Base-by-base conservation (phyloP, 805 yeast genomes). In the Candida michaelii region DNA sequence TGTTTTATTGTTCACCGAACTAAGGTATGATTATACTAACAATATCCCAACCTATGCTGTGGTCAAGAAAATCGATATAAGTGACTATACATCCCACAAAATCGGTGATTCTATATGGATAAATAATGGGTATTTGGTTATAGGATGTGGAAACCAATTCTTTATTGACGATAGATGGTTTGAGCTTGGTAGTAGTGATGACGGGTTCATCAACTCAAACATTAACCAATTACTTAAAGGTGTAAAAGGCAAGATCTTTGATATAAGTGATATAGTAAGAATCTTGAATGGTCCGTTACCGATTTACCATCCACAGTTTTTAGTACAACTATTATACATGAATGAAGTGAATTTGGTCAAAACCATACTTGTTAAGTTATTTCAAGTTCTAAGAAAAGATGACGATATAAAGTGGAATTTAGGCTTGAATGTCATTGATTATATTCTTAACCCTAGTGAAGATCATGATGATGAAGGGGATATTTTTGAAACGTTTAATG, bases 91-190 rank as follows among this genome's bases (percentile, higher is more conserved):
- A 0, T 69, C 86, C 0, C 96, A 89, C 57, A 71, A 71, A 12
- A 89, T 90, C 45, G 97, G 96, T 6, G 97, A 90, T 58, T 84
- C 95, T 12, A 71, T 85, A 11, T 91, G 97, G 97, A 67, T 91
- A 49, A 73, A 76, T 36, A 80, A 83, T 53, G 96, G 95, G 1
- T 76, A 81, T 13, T 72, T 90, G 41, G 90, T 86, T 1, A 79
- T 88, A 43, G 97, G 93, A 2, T 73, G 91, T 12, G 97, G 97
- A 0, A 90, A 90, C 60, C 97, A 90, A 58, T 74, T 90, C 36
- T 89, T 86, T 53, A 73, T 90, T 27, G 86, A 86, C 45, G 95
- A 89, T 56, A 82, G 85, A 53, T 62, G 73, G 68, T 59, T 70
- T 9, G 53, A 55, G 36, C 43, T 69, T 33, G 71, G 65, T 2